Evolutionary conservation across 2,329 filamentous ascomycete genomes (phyloP), one percentile per base, ranked within the genome.

Genomic region (Fusarium aywerte): DNA sequence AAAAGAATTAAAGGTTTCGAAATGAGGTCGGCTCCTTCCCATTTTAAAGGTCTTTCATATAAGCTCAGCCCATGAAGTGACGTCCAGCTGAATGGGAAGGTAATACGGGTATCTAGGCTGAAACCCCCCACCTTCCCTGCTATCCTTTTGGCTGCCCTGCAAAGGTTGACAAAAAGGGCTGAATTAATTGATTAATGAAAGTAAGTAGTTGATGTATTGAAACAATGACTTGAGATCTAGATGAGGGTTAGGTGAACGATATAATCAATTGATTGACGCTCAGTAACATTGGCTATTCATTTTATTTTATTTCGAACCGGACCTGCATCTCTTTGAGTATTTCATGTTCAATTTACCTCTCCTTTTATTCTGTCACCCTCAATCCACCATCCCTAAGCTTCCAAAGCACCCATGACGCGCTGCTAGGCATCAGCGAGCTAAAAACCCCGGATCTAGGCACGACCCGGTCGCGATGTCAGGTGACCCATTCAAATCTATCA

Each of bases 391-490:
- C 12, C 18, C 33, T 36, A 13, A 58, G 16, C 20, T 48, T 13
- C 7, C 18, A 5, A 23, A 42, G 44, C 45, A 48, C 49, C 38
- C 32, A 54, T 48, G 47, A 64, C 65, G 62, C 67, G 69, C 31
- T 52, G 60, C 45, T 39, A 73, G 70, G 74, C 74, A 75, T 60
- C 73, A 74, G 62, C 67, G 58, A 58, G 63, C 62, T 59, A 64
- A 29, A 58, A 43, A 39, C 38, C 18, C 9, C 12, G 31, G 4
- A 20, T 47, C 35, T 49, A 43, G 56, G 58, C 69, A 65, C 74
- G 72, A 74, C 39, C 50, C 25, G 52, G 20, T 39, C 73, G 66
- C 75, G 72, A 54, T 29, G 48, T 76, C 75, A 76, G 69, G 72
- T 75, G 72, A 58, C 2, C 20, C 42, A 57, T 36, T 65, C 42